Conservation (phyloP, 768 basidiomycete genomes). For the Tricholoma hemisulphureum region DNA sequence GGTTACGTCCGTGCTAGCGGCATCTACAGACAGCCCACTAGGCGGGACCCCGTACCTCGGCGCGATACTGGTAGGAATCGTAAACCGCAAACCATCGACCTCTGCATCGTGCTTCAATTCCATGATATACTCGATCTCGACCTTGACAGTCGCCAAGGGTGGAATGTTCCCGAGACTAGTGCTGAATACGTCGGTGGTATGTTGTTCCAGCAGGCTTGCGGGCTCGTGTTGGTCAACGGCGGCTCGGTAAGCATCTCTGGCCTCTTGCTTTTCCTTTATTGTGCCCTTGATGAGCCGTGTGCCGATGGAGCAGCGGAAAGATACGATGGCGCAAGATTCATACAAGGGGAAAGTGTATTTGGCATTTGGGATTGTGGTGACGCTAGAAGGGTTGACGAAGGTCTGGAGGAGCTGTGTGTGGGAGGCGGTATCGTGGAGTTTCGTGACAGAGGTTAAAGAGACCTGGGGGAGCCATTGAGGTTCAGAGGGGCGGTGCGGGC, state of each 20-base stretch:
- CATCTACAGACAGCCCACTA: neutral
- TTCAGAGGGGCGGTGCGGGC: too few relatives aligned
- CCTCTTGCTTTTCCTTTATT: neutral
- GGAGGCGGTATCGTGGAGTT: neutral
- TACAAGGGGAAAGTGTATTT: neutral
- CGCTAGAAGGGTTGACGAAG: neutral
- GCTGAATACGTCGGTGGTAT: neutral
- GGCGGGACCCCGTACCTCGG: neutral
- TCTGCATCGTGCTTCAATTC: neutral
- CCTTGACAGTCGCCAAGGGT: neutral
- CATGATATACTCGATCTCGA: neutral
- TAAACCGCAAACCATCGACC: neutral
- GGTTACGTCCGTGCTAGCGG: neutral
- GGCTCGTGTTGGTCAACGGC: neutral
- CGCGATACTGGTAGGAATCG: neutral
- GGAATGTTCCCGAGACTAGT: neutral
- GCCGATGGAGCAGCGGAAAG: neutral
- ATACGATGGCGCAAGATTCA: neutral
- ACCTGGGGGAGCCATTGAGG: neutral
- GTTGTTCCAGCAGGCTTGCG: neutral
- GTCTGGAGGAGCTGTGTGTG: neutral
- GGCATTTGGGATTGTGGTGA: neutral
- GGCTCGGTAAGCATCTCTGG: neutral
- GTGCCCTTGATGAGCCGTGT: neutral
- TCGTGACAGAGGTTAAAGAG: neutral